phyloP scores from a whole-genome alignment of 2,329 filamentous ascomycete species.

The Colletotrichum caudatum region DNA sequence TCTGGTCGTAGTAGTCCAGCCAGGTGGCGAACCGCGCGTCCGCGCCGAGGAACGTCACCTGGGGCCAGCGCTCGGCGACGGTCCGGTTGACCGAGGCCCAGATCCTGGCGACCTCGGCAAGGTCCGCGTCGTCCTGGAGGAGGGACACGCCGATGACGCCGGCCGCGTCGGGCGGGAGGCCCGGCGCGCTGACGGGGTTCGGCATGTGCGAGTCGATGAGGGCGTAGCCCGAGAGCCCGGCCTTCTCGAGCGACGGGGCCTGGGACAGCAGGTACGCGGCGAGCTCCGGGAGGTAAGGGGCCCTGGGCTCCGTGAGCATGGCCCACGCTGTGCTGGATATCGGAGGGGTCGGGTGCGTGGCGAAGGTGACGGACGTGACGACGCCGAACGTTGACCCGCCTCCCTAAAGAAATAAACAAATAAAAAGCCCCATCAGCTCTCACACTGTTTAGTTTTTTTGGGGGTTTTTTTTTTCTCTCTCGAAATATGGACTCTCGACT shows the following conservation, averaged over 20 bases:
- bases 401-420: conserved; percentile 52
- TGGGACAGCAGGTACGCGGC: conserved; percentile 60
- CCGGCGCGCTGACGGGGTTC: conserved; percentile 53
- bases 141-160: conserved; percentile 52
- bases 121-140: conserved; percentile 52
- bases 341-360: conserved; percentile 60
- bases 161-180: conserved; percentile 45
- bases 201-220: conserved; percentile 46
- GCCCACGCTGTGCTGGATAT: conserved; percentile 46
- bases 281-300: conserved; percentile 59
- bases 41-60: conserved; percentile 42
- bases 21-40: conserved; percentile 47
- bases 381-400: conserved; percentile 72
- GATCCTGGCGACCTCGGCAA: conserved; percentile 45
- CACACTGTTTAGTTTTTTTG: neutral
- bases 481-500: conserved; percentile 43
- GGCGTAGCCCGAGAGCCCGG: conserved; percentile 65
- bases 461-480: neutral
- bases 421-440: neutral
- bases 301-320: conserved; percentile 46
- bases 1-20: conserved; percentile 52
- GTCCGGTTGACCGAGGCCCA: conserved; percentile 54
- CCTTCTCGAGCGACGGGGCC: conserved; percentile 61
- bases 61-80: conserved; percentile 53
- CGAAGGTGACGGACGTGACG: conserved; percentile 67